A percentile compares a stretch with the other conserved stretches of the same genome.
Conservation (phyloP, 495 filamentous ascomycete species). For the Aspergillus cristatus region DNA sequence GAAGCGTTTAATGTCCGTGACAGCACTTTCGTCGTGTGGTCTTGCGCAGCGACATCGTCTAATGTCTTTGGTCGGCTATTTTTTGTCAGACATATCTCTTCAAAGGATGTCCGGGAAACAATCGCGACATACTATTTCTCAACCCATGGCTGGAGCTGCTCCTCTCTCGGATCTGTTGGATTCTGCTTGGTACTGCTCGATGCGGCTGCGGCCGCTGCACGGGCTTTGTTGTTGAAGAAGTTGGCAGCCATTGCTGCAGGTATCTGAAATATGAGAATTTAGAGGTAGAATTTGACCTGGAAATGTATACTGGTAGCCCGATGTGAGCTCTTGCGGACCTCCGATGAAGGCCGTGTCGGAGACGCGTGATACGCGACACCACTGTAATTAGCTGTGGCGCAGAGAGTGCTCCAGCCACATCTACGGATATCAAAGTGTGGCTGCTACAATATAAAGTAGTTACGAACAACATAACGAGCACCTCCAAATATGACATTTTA, state of each 20-base stretch:
- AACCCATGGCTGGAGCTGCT: conserved; percentile 84
- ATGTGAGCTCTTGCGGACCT: too few relatives aligned
- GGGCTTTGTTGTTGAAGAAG: conserved; percentile 94
- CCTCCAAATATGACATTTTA: too few relatives aligned
- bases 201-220: conserved; percentile 65
- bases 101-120: too few relatives aligned
- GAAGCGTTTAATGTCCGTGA: conserved; percentile 88
- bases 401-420: too few relatives aligned
- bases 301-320: too few relatives aligned
- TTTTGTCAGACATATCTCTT: conserved; percentile 1
- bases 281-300: conserved; percentile 30
- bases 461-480: too few relatives aligned
- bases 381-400: too few relatives aligned
- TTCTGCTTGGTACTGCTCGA: conserved; percentile 38
- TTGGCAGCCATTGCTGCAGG: conserved; percentile 41
- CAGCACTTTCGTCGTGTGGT: conserved; percentile 90
- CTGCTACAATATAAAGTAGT: too few relatives aligned
- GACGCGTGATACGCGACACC: too few relatives aligned
- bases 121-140: conserved; percentile 99
- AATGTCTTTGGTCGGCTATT: conserved; percentile 83
- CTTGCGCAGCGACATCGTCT: conserved; percentile 92
- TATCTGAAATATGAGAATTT: conserved; percentile 4
- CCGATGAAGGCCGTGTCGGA: too few relatives aligned
- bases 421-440: too few relatives aligned
- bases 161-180: conserved; percentile 52